Evolutionary conservation across 352 stramenopile species (phyloP).

Genomic region (Pythium sp.): DNA sequence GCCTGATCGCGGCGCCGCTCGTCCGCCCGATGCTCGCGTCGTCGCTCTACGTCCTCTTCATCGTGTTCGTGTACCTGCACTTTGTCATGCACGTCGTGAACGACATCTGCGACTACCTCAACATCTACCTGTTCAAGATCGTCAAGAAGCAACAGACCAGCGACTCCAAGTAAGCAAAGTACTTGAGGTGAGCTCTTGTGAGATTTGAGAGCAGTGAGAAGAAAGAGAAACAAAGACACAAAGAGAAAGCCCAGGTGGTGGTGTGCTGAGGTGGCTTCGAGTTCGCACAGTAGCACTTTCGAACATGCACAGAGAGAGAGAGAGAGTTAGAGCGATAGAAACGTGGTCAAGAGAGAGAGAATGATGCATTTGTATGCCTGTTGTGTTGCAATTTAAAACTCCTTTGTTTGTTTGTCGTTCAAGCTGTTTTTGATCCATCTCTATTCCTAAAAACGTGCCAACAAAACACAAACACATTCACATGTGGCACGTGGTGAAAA

Average conservation of each 20-base stretch:
- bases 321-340: constrained; percentile 12
- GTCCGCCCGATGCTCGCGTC: constrained; percentile 69
- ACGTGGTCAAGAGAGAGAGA: background rate
- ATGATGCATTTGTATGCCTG: constrained; percentile 5
- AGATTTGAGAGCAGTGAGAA: background rate
- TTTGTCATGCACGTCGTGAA: constrained; percentile 79
- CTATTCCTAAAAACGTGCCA: background rate
- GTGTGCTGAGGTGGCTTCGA: background rate
- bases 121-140: constrained; percentile 86
- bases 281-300: background rate
- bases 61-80: constrained; percentile 74
- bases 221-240: background rate
- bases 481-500: background rate
- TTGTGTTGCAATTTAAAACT: constrained; percentile 7
- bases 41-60: constrained; percentile 69
- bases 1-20: constrained; percentile 42
- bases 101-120: constrained; percentile 85
- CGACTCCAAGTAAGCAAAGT: constrained; percentile 12
- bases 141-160: constrained; percentile 30
- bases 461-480: background rate
- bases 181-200: background rate
- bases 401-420: constrained; percentile 1
- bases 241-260: background rate
- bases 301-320: background rate
- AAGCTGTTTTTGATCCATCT: background rate